Percentiles rank a stretch among this genome's conserved stretches.
These are phyloP conservation scores for Cutaneotrichosporon daszewskae DNA, from an alignment of 1,284 basidiomycete species.

Conservation along the genomic window DNA sequence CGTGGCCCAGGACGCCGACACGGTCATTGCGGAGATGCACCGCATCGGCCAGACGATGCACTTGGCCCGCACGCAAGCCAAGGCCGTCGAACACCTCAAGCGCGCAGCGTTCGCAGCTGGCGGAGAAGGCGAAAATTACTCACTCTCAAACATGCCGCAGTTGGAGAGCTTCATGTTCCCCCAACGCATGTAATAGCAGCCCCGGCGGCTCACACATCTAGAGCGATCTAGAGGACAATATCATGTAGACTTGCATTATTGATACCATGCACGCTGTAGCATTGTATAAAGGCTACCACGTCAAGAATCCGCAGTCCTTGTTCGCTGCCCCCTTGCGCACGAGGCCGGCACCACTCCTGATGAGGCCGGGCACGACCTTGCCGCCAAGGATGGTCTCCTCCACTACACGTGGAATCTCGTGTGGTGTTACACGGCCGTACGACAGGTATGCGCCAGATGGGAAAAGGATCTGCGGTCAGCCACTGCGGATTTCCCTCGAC, in stretches of 20 bases:
- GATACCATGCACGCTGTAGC: neutral
- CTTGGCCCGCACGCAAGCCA: slow-evolving; percentile 31
- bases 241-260: neutral
- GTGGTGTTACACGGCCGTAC: slow-evolving; percentile 88
- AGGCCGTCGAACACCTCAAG: slow-evolving; percentile 33
- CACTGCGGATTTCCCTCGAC: neutral
- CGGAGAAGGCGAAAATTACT: too few relatives aligned
- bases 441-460: slow-evolving; percentile 77
- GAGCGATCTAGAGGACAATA: too few relatives aligned
- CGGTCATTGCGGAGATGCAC: slow-evolving; percentile 9
- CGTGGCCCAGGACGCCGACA: slow-evolving; percentile 9
- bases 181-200: slow-evolving; percentile 6
- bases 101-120: too few relatives aligned
- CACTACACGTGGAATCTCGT: slow-evolving; percentile 79
- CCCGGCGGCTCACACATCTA: too few relatives aligned
- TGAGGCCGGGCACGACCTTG: slow-evolving; percentile 69
- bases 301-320: slow-evolving; percentile 23
- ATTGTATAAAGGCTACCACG: slow-evolving; percentile 20
- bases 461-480: slow-evolving; percentile 63
- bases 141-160: too few relatives aligned
- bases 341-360: slow-evolving; percentile 76
- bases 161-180: slow-evolving; percentile 17
- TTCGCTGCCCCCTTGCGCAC: slow-evolving; percentile 15
- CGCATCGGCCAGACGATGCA: slow-evolving; percentile 32
- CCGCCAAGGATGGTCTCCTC: slow-evolving; percentile 78